Evolutionary conservation across 164 flowering plant species (phyloP).

Genomic region (Malania oleifera): DNA sequence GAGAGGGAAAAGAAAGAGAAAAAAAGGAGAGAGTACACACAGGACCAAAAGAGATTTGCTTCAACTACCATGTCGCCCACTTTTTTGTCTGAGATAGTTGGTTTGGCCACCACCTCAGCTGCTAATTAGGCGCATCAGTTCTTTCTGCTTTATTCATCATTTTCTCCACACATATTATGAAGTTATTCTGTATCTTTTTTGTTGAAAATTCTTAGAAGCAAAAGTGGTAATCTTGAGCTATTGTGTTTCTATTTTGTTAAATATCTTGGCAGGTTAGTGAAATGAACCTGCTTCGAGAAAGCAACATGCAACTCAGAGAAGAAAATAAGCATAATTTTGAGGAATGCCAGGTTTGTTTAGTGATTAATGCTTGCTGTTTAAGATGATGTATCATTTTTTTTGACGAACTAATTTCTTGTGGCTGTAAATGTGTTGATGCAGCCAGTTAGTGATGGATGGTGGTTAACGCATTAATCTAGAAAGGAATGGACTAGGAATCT

Average conservation of each 20-base stretch:
- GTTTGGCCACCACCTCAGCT: too few relatives aligned
- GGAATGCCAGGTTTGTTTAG: slow-evolving; percentile 75
- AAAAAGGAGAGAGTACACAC: too few relatives aligned
- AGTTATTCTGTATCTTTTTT: neutral
- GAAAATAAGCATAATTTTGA: slow-evolving; percentile 91
- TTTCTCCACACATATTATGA: too few relatives aligned
- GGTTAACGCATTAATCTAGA: too few relatives aligned
- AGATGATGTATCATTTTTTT: neutral
- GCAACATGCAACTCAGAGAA: slow-evolving; percentile 88
- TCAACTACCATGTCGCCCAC: too few relatives aligned
- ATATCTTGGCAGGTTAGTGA: slow-evolving; percentile 55
- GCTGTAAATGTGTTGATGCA: neutral
- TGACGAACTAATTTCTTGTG: neutral
- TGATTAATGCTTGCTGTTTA: neutral
- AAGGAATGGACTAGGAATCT: too few relatives aligned
- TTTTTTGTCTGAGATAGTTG: too few relatives aligned
- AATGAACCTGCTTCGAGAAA: slow-evolving; percentile 87
- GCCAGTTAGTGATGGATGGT: too few relatives aligned
- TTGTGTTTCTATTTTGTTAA: neutral
- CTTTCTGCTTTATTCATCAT: too few relatives aligned
- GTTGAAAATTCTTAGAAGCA: neutral
- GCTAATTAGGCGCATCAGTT: neutral
- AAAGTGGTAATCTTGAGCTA: neutral
- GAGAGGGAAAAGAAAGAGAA: too few relatives aligned
- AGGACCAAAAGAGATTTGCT: too few relatives aligned